A percentile compares a stretch with the other conserved stretches of the same genome.
Evolutionary conservation across 805 yeast genomes (phyloP).

Genomic region (Vanderwaltozyma tropicalis): DNA sequence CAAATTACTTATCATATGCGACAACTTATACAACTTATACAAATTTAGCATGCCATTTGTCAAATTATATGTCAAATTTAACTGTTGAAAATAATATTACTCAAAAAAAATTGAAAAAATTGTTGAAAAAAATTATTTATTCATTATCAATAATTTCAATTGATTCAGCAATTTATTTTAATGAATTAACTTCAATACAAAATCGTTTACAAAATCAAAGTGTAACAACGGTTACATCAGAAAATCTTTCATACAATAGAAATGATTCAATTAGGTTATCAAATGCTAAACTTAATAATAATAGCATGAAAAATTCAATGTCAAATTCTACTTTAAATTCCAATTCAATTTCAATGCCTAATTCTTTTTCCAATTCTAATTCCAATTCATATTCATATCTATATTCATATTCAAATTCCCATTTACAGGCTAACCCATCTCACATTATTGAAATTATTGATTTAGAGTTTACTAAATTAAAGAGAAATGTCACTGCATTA

Average conservation of each 20-base stretch:
- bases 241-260: no score
- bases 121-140: conserved; percentile 42
- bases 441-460: neutral
- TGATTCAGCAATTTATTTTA: conserved; percentile 52
- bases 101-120: conserved; percentile 22
- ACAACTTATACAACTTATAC: conserved; percentile 1
- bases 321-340: no score
- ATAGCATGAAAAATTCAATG: no score
- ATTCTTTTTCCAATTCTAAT: conserved; percentile 5
- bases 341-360: no score
- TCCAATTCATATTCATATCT: conserved; percentile 3
- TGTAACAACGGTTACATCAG: neutral
- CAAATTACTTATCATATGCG: conserved; percentile 33
- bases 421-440: neutral
- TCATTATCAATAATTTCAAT: conserved; percentile 54
- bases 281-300: no score
- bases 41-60: conserved; percentile 3
- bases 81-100: neutral
- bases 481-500: conserved; percentile 20
- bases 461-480: conserved; percentile 23
- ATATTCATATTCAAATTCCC: neutral
- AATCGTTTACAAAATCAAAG: neutral
- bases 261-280: no score
- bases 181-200: conserved; percentile 4
- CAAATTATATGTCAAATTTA: neutral